Evolutionary conservation across 176 grass and related monocot species (phyloP), one percentile per base, ranked within the genome.

Genomic region (Chloris gayana): DNA sequence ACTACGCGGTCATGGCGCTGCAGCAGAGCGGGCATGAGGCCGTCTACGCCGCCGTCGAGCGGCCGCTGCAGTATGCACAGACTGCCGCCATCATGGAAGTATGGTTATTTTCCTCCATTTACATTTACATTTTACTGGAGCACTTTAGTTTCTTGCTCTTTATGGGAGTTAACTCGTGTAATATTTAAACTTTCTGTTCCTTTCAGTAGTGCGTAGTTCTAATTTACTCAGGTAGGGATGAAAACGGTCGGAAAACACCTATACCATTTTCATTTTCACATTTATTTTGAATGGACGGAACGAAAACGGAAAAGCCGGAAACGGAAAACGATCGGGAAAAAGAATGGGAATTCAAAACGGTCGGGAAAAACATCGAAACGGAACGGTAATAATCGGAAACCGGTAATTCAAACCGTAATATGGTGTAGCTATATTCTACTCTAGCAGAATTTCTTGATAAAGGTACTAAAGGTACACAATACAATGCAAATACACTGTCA

Each of bases 81-180:
- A 85, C 87, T 39, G 87, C 82, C 6, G 87, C 87, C 29, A 2
- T 89, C 45, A 85, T 89, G 87, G 87, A 85, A 78, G 88, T 85
- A 14, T 33, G 9, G 7, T 22, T 46, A 41, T 41, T 60, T 49
- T 27, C 0, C 9, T 15, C 14, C 1, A 49, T 32, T 66, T 42
- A 46, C 41, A 49, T 31, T 59, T 14, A 46, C 41, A 49, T 31
- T 59, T 14, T n/a, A 19, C 15, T 5, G 14, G 13, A 42, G 29
- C 32, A 46, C 19, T 82, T 64, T 60, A 9, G 31, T 24, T 41
- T 60, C 37, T 77, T 56, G 18, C 14, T 77, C n/a, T 50, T 27
- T n/a, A 7, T 32, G 15, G 17, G 35, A 15, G 26, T 25, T 9
- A 73, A 65, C 17, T 18, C 54, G 58, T 65, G 41, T 37, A 57